Evolutionary conservation across 2,329 filamentous ascomycete genomes (phyloP), one percentile per base, ranked within the genome.

Genomic region (Phoma herbarum): DNA sequence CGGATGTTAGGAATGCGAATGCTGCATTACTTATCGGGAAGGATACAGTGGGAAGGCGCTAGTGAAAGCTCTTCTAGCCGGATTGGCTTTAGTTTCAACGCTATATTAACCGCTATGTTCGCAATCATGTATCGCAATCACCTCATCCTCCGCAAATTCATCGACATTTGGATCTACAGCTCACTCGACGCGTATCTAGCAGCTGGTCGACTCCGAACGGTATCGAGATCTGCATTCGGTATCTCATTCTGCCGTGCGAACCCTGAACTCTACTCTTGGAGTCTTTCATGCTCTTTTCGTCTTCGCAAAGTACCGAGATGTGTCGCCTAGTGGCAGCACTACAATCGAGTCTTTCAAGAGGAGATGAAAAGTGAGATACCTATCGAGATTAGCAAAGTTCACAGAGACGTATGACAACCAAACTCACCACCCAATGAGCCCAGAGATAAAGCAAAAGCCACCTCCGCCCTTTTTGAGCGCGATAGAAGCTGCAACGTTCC

Each of bases 381-480:
- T 62, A 28, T 28, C 11, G 10, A 31, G 23, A 25, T 54, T 35
- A 54, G 44, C 31, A 12, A 12, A 20, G 22, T 41, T 43, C 9
- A 3, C 4, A 1, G 8, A 2, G 18, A 31, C n/a, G 23, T 16
- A 1, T 2, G 7, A 35, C 18, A 3, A 44, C 5, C 10, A 22
- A 33, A 46, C 50, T 59, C 51, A 64, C 62, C 62, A 83, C 1
- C 81, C 81, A 22, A 81, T 65, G 66, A 83, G 65, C 1, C 81
- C 81, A 9, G 78, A 76, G 4, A 79, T 58, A 59, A 83, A 83
- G 26, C 78, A 82, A 63, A 82, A 82, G 1, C 70, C 81, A 2
- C 81, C 82, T 3, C 76, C 81, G 0, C 79, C 72, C 46, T 78
- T 81, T 60, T 81, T 79, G 56, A 83, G 65, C 3, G 73, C 77